Evolutionary conservation across 345 rosid genomes (phyloP), one percentile per base, ranked within the genome.

Genomic region (Orychophragmus violaceus): DNA sequence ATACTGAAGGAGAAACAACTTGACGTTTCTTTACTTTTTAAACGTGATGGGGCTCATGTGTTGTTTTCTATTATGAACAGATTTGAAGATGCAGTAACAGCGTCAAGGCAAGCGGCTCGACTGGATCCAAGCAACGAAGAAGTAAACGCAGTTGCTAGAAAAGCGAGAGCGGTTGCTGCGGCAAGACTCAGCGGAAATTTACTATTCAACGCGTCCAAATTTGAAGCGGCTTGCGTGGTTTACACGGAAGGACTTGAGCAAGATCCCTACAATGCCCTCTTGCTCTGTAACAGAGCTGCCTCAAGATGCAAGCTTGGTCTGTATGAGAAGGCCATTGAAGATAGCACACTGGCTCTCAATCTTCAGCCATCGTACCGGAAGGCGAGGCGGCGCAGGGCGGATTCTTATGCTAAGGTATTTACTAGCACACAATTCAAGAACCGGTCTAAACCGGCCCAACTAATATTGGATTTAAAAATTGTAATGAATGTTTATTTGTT

Each of bases 201-300:
- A 66, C 82, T 90, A 4, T 94, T 84, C 63, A 90, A 78, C 68
- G 86, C 84, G 3, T 77, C 82, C 2, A 87, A 81, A 30, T 85
- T 82, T 62, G 46, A 69, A 8, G 85, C 80, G 55, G 99, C 99
- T 21, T 82, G 88, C 66, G 66, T 56, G 44, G 84, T 81, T 5
- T 94, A 94, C 66, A 81, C 83, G 53, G 95, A 88, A 73, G 97
- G 99, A 24, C 85, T 94, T 0, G 87, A 88, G 41, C 57, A 82
- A 16, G 95, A 85, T 8, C 87, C 95, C 0, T 62, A 67, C 56
- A 94, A 84, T 79, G 81, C 99, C n/a, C 77, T 90, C 45, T 76
- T 93, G 78, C 79, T 93, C 0, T 85, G 97, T 75, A 93, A 93
- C 69, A 86, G 99, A 74, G 99, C 99, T 5, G 96, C 96, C 8